Percentiles rank a stretch among this genome's conserved stretches.
These are phyloP conservation scores for Neofusicoccum laricinum DNA, from an alignment of 2,329 filamentous ascomycete genomes.

Conservation along the genomic window DNA sequence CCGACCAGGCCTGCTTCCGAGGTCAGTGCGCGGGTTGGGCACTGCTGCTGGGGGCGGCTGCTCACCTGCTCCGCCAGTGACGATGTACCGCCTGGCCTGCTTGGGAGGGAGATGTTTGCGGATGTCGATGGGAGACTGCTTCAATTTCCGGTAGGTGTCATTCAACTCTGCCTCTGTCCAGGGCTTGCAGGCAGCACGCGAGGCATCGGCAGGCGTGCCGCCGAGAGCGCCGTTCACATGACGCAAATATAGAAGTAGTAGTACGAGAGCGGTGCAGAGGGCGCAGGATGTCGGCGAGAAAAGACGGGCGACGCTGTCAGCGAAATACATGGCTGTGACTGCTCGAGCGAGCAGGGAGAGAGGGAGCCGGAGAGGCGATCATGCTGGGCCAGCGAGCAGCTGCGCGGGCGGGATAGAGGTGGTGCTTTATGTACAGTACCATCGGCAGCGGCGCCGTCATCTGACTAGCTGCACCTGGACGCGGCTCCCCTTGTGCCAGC, in stretches of 20 bases:
- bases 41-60: not conserved
- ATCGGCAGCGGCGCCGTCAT: not conserved
- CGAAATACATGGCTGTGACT: not conserved
- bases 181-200: conserved; percentile 11
- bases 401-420: not conserved
- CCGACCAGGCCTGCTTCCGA: conserved; percentile 50
- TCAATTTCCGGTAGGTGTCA: conserved; percentile 29
- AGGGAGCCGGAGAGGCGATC: not conserved
- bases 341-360: not conserved
- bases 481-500: not conserved
- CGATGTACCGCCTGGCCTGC: conserved; percentile 37
- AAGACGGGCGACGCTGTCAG: not conserved
- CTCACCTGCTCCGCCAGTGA: conserved; percentile 38
- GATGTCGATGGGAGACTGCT: conserved; percentile 31
- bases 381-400: not conserved
- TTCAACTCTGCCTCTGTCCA: conserved; percentile 33
- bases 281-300: not conserved
- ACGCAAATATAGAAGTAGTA: conserved; percentile 18
- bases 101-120: conserved; percentile 35
- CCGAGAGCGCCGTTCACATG: conserved; percentile 18
- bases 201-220: conserved; percentile 18
- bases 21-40: not conserved
- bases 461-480: not conserved
- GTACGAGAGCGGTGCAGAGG: not conserved
- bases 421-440: not conserved